These are phyloP conservation scores for Cystobasidium pallidum DNA, from an alignment of 1,284 basidiomycete species.

Conservation along the genomic window DNA sequence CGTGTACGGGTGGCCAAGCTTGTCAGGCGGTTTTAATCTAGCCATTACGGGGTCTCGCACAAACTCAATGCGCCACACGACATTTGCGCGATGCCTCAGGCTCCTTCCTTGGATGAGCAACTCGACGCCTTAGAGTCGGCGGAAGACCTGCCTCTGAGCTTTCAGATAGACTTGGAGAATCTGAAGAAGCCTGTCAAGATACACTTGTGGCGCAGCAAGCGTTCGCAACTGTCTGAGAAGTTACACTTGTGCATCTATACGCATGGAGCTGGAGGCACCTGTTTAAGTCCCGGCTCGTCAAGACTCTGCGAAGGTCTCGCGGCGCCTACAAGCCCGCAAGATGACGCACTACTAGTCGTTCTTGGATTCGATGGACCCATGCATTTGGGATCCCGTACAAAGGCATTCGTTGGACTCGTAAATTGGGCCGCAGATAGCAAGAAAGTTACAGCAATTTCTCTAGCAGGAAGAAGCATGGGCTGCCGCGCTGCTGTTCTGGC, in stretches of 20 bases:
- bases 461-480: conserved; percentile 41
- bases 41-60: too few species aligned
- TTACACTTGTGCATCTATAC: conserved; percentile 24
- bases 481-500: conserved; percentile 35
- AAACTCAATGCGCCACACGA: too few species aligned
- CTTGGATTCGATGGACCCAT: conserved; percentile 30
- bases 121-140: not conserved
- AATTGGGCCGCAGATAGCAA: conserved; percentile 6
- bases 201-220: conserved; percentile 17
- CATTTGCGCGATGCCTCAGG: too few species aligned
- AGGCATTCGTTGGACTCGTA: conserved; percentile 21
- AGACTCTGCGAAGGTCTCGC: conserved; percentile 8
- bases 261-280: conserved; percentile 36
- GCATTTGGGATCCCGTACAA: conserved; percentile 17
- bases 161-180: conserved; percentile 13
- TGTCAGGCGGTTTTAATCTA: too few species aligned
- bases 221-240: not conserved
- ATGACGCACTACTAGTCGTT: conserved; percentile 3
- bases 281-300: conserved; percentile 12
- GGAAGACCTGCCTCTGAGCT: not conserved
- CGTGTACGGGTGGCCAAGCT: too few species aligned
- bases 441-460: conserved; percentile 3
- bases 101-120: not conserved
- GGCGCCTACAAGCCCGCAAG: not conserved
- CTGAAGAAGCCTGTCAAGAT: conserved; percentile 37